These are phyloP conservation scores for Beauveria asiatica DNA, from an alignment of 2,329 filamentous ascomycete genomes.

Conservation along the genomic window DNA sequence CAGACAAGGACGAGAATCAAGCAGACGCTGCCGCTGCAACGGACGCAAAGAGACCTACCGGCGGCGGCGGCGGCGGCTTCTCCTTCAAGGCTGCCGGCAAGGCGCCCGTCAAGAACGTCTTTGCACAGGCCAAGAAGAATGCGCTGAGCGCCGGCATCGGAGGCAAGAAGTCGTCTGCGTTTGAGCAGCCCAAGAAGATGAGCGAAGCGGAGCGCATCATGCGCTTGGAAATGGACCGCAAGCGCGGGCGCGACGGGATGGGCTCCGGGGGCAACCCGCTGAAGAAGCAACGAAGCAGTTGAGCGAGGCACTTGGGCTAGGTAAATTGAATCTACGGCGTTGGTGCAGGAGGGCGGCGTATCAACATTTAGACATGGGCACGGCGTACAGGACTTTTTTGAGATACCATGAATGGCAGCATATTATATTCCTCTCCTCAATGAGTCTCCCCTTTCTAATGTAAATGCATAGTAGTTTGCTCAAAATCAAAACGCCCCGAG, in stretches of 20 bases:
- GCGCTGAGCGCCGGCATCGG: slow-evolving; percentile 47
- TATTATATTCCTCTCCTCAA: slow-evolving; percentile 5
- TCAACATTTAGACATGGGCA: neutral
- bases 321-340: neutral
- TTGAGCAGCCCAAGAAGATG: slow-evolving; percentile 69
- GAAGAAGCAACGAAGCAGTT: slow-evolving; percentile 40
- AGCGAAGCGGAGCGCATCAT: slow-evolving; percentile 84
- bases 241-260: slow-evolving; percentile 44
- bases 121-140: slow-evolving; percentile 60
- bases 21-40: slow-evolving; percentile 1
- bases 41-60: slow-evolving; percentile 21
- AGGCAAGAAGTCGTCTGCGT: slow-evolving; percentile 50
- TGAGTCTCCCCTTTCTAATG: neutral
- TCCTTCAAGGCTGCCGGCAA: slow-evolving; percentile 59
- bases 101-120: slow-evolving; percentile 69
- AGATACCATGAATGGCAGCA: slow-evolving; percentile 22
- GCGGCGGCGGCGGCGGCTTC: slow-evolving; percentile 30
- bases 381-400: slow-evolving; percentile 9
- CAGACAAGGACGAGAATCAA: slow-evolving; percentile 11
- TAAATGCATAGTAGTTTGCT: neutral
- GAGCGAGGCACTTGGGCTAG: neutral
- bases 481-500: slow-evolving; percentile 2
- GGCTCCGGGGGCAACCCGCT: slow-evolving; percentile 36
- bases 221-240: slow-evolving; percentile 72
- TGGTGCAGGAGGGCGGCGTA: neutral